Evolutionary conservation across 1,284 basidiomycete species (phyloP).

Genomic region (Bjerkandera adusta): DNA sequence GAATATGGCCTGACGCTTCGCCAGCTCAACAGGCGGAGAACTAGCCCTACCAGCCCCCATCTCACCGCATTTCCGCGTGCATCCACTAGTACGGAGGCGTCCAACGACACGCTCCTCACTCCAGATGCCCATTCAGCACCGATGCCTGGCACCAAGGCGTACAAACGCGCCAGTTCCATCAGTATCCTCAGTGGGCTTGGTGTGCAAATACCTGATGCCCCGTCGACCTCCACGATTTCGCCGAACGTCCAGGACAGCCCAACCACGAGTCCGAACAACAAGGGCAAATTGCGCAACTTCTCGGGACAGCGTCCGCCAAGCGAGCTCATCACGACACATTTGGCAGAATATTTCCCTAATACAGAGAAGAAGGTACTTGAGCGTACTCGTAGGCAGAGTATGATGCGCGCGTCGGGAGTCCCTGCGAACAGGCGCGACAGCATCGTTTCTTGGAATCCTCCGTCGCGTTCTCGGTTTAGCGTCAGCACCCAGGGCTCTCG

Average conservation of each 20-base stretch:
- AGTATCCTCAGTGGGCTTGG: conserved; percentile 93
- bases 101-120: conserved; percentile 39
- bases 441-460: conserved; percentile 36
- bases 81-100: conserved; percentile 27
- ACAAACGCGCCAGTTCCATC: conserved; percentile 91
- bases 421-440: conserved; percentile 31
- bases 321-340: conserved; percentile 95
- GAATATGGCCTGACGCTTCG: conserved; percentile 83
- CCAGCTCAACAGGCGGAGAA: conserved; percentile 33
- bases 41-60: conserved; percentile 31
- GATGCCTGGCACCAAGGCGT: conserved; percentile 49
- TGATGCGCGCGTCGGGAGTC: conserved; percentile 49
- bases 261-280: conserved; percentile 38
- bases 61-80: conserved; percentile 27
- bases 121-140: conserved; percentile 25
- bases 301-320: conserved; percentile 97
- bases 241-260: conserved; percentile 24
- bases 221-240: conserved; percentile 38
- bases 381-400: conserved; percentile 83
- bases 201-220: conserved; percentile 68
- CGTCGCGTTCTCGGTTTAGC: conserved; percentile 56
- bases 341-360: conserved; percentile 94
- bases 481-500: conserved; percentile 64
- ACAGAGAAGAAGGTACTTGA: conserved; percentile 88
- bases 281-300: conserved; percentile 88